Evolutionary conservation across 805 yeast genomes (phyloP).

Genomic region (Suhomyces vadensis): DNA sequence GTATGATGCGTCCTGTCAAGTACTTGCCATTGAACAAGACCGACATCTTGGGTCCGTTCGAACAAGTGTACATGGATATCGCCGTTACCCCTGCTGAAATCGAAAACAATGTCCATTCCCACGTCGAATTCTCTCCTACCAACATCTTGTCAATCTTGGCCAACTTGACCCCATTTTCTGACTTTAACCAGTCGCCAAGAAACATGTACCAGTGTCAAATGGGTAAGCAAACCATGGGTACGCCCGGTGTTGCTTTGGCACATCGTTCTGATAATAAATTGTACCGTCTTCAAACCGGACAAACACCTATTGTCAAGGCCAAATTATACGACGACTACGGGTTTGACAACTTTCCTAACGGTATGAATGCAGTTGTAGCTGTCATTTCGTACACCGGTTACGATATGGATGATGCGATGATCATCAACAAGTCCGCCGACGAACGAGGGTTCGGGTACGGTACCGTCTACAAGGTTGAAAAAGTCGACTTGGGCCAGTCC

Average conservation of each 20-base stretch:
- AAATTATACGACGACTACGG: slow-evolving; percentile 93
- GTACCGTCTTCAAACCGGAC: slow-evolving; percentile 91
- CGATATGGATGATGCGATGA: slow-evolving; percentile 99
- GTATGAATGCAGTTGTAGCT: slow-evolving; percentile 97
- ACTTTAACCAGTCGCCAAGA: slow-evolving; percentile 98
- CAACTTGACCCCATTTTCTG: slow-evolving; percentile 96
- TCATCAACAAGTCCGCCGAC: slow-evolving; percentile 93
- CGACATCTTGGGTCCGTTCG: slow-evolving; percentile 95
- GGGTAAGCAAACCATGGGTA: slow-evolving; percentile 99
- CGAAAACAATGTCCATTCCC: slow-evolving; percentile 75
- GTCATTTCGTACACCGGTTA: slow-evolving; percentile 98
- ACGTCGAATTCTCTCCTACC: slow-evolving; percentile 94
- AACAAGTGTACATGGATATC: slow-evolving; percentile 94
- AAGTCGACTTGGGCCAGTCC: slow-evolving; percentile 73
- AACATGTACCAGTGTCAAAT: slow-evolving; percentile 99
- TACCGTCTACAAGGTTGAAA: slow-evolving; percentile 92
- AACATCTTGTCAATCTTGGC: slow-evolving; percentile 93
- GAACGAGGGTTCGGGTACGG: slow-evolving; percentile 99
- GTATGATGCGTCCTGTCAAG: slow-evolving; percentile 95
- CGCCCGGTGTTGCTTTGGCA: slow-evolving; percentile 93
- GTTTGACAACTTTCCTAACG: slow-evolving; percentile 97
- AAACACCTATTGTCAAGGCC: slow-evolving; percentile 96
- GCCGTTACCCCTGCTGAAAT: slow-evolving; percentile 95
- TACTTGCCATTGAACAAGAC: slow-evolving; percentile 81
- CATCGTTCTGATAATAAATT: slow-evolving; percentile 95